Evolutionary conservation across 2,329 filamentous ascomycete species (phyloP), one percentile per base, ranked within the genome.

Genomic region (Graphilbum ipis-grandicollis): DNA sequence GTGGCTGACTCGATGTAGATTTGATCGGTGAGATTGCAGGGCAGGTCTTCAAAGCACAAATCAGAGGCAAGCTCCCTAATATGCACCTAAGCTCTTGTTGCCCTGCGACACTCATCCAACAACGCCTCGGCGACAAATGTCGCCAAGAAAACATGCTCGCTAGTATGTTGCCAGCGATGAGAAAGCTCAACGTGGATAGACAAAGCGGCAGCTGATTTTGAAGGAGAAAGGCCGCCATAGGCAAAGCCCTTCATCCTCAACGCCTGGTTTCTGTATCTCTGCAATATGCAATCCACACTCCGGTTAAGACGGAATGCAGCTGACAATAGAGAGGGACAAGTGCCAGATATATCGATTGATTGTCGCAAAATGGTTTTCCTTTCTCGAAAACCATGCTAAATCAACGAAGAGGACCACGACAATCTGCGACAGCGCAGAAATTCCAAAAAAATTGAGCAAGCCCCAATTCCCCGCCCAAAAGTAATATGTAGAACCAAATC

Each of bases 401-500:
- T 57, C 69, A 75, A 84, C 79, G 75, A 73, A 83, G 75, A 79
- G 75, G 75, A 83, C 79, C 68, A 72, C 73, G 71, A 81, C 78
- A 82, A 83, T 79, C 75, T 73, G 62, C 65, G 61, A 63, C 9
- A 37, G 35, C 35, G 31, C 33, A 30, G 4, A 18, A 12, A 6
- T 31, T 13, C 21, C 6, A 28, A n/a, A 28, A 28, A n/a, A 28
- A 4, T 28, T 13, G 26, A 13, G 14, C 26, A 12, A n/a, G 9
- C 26, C 26, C 10, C 9, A 12, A 5, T 28, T n/a, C 26, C 14
- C 26, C 26, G 26, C 26, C 14, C 26, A 13, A n/a, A 4, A n/a
- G 25, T 17, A 17, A 23, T n/a, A 19, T 17, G 12, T 28, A 33
- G 39, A 33, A 14, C 22, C 28, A 30, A 42, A 22, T 18, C n/a